Conservation (phyloP, 2,329 filamentous ascomycete species). For the Colletotrichum acutatum region DNA sequence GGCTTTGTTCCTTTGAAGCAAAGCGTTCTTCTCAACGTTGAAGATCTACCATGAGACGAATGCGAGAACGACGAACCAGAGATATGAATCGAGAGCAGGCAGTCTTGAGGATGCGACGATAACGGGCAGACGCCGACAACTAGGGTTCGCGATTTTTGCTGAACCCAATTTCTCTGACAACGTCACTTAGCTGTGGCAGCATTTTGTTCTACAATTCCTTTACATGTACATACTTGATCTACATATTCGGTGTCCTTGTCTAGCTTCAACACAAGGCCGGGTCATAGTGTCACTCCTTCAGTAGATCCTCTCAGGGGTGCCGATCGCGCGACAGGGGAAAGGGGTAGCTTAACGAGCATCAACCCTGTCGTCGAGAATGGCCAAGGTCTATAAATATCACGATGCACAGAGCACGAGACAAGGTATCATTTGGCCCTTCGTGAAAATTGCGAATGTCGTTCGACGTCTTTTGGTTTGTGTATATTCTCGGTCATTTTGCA, state of each 20-base stretch:
- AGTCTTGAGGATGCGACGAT: background rate
- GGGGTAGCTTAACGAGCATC: background rate
- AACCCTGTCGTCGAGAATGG: background rate
- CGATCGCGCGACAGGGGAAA: background rate
- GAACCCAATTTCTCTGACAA: background rate
- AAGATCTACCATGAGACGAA: background rate
- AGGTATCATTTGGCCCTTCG: background rate
- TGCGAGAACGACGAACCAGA: background rate
- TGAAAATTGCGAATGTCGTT: background rate
- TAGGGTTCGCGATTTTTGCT: background rate
- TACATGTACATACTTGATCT: slow-evolving; percentile 18
- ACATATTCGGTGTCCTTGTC: background rate
- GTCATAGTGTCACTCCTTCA: background rate
- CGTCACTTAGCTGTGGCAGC: background rate
- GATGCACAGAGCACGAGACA: background rate
- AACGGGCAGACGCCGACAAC: background rate
- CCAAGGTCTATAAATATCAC: background rate
- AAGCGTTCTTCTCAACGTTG: slow-evolving; percentile 19
- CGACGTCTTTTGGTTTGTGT: background rate
- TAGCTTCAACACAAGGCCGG: background rate
- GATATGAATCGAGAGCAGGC: background rate
- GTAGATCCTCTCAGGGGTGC: background rate
- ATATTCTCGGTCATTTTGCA: background rate
- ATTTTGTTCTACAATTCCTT: background rate
- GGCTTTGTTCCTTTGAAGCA: slow-evolving; percentile 16